A percentile compares a stretch with the other conserved stretches of the same genome.
These are phyloP conservation scores for Penicillium sp. DNA, from an alignment of 2,329 filamentous ascomycete species.

Conservation along the genomic window DNA sequence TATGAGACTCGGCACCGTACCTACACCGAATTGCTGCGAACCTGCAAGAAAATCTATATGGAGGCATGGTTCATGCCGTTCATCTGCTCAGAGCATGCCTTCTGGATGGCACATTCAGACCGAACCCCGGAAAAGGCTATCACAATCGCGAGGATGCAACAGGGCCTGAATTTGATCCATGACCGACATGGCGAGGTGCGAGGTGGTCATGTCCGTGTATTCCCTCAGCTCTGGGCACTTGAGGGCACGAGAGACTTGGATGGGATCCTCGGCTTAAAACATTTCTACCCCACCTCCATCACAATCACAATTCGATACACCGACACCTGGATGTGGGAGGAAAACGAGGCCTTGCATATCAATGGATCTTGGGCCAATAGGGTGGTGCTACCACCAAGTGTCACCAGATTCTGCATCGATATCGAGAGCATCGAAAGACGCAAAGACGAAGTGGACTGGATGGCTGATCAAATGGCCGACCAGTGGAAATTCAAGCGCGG, in stretches of 20 bases:
- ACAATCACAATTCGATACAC: slow-evolving; percentile 53
- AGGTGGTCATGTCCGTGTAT: slow-evolving; percentile 40
- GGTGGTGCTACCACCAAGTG: slow-evolving; percentile 32
- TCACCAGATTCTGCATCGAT: slow-evolving; percentile 47
- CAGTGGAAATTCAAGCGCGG: slow-evolving; percentile 39
- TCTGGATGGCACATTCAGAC: slow-evolving; percentile 37
- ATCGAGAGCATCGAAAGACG: slow-evolving; percentile 53
- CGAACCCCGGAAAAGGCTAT: slow-evolving; percentile 33
- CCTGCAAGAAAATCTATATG: slow-evolving; percentile 46
- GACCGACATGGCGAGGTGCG: slow-evolving; percentile 27
- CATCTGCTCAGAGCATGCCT: slow-evolving; percentile 40
- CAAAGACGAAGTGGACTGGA: slow-evolving; percentile 46
- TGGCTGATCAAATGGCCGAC: slow-evolving; percentile 41
- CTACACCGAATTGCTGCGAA: slow-evolving; percentile 43
- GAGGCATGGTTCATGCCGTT: slow-evolving; percentile 50
- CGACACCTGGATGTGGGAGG: slow-evolving; percentile 53
- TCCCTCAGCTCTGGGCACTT: slow-evolving; percentile 47
- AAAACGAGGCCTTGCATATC: slow-evolving; percentile 39
- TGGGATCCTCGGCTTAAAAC: slow-evolving; percentile 25
- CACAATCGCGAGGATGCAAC: slow-evolving; percentile 10
- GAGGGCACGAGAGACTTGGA: slow-evolving; percentile 31
- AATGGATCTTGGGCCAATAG: slow-evolving; percentile 40
- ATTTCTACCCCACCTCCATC: slow-evolving; percentile 39
- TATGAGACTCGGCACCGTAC: slow-evolving; percentile 23
- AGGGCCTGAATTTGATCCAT: slow-evolving; percentile 19